A percentile compares a stretch with the other conserved stretches of the same genome.
phyloP scores from a whole-genome alignment of 345 rosid species.

The Lagerstroemia speciosa region DNA sequence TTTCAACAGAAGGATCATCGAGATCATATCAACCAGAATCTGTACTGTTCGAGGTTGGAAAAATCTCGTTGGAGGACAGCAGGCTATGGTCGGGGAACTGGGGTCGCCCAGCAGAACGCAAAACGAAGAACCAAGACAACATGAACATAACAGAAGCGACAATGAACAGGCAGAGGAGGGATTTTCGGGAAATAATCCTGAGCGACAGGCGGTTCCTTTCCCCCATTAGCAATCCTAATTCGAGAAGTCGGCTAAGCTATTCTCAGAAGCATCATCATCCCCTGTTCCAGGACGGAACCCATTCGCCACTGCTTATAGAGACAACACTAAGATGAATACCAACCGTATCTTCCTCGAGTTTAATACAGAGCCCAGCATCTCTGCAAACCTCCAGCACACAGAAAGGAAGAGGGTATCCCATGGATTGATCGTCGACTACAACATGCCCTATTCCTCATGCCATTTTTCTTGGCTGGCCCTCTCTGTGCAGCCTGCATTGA shows the following conservation, averaged over 20 bases:
- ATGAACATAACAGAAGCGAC: conserved; percentile 34
- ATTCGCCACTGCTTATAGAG: no score
- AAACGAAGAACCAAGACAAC: conserved; percentile 62
- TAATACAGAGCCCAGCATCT: neutral
- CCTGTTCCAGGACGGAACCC: neutral
- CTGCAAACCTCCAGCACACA: neutral
- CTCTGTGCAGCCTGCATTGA: neutral
- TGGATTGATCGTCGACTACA: neutral
- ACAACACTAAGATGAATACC: no score
- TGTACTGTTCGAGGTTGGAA: conserved; percentile 20
- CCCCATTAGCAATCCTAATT: conserved; percentile 25
- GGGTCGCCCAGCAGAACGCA: conserved; percentile 39
- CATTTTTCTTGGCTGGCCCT: neutral
- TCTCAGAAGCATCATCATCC: conserved; percentile 4
- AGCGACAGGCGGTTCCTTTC: conserved; percentile 35
- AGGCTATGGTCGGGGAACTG: conserved; percentile 26
- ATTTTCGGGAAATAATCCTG: conserved; percentile 32
- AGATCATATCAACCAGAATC: conserved; percentile 11
- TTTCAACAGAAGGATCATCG: neutral
- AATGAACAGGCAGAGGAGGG: conserved; percentile 38
- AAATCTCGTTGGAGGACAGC: conserved; percentile 19
- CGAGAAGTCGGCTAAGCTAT: neutral
- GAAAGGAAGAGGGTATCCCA: neutral
- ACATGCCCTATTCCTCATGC: neutral
- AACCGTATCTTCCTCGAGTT: neutral